phyloP scores from a whole-genome alignment of 1,139 yeast species.

The Eremothecium coryli region DNA sequence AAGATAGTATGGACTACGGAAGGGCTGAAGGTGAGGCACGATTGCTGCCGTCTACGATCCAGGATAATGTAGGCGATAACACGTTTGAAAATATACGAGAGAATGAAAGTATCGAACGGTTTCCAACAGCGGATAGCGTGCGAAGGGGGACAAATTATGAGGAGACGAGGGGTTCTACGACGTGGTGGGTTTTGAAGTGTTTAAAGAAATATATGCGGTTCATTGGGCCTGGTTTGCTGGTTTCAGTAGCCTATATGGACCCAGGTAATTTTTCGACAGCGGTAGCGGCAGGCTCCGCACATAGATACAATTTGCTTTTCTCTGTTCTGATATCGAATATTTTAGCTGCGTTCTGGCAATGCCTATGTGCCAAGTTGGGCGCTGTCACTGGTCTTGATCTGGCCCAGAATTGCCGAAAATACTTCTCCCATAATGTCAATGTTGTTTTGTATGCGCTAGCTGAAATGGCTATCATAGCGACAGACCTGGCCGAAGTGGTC shows the following conservation, averaged over 20 bases:
- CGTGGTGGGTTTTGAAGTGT: no score
- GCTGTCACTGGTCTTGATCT: constrained; percentile 70
- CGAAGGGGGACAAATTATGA: no score
- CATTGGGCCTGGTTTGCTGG: constrained; percentile 74
- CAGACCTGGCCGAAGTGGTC: constrained; percentile 75
- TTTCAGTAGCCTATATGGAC: constrained; percentile 71
- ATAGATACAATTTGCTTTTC: constrained; percentile 54
- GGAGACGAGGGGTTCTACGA: no score
- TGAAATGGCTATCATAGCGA: constrained; percentile 68
- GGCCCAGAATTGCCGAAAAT: constrained; percentile 65
- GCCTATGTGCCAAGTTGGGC: constrained; percentile 65
- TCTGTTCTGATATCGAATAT: constrained; percentile 56
- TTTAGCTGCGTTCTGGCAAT: constrained; percentile 64
- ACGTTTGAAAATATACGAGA: no score
- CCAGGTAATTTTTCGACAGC: constrained; percentile 79
- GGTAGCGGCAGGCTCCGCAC: constrained; percentile 69
- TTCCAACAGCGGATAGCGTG: no score
- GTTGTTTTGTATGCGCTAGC: constrained; percentile 52
- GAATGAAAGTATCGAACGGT: no score
- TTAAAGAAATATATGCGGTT: constrained; percentile 45
- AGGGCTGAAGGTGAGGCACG: no score
- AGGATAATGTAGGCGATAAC: no score
- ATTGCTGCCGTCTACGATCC: no score
- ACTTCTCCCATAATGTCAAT: constrained; percentile 51
- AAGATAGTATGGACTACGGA: no score